Evolutionary conservation across 2,329 filamentous ascomycete species (phyloP), one percentile per base, ranked within the genome.

Genomic region (Diaporthe batatas): DNA sequence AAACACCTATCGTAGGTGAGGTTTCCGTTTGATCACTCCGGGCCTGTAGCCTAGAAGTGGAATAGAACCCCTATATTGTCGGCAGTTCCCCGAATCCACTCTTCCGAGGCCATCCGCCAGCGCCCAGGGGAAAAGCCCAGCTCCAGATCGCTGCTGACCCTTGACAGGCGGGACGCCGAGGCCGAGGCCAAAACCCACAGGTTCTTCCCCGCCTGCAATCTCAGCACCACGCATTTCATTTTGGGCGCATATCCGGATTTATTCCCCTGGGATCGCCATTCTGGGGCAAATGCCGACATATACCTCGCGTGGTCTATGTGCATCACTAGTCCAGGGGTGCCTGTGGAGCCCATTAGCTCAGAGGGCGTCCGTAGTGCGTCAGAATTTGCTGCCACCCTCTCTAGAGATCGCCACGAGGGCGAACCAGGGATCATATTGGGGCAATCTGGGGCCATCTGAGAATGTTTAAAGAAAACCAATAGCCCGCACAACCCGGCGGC

Each of bases 281-380:
- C 68, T 36, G 25, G 32, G 44, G 49, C 34, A 44, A 39, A 53
- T 70, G 55, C 47, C 55, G 42, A 39, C 44, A 44, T 62, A 44
- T 47, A n/a, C 58, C 58, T 32, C 39, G 34, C 68, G 32, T 36
- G 44, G 44, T 53, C 34, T 70, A 39, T 70, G 55, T 62, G 47
- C 44, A 34, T 70, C 47, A 67, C 62, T 70, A 70, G 68, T 21
- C 62, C 68, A 70, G 68, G 68, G 68, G 68, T 55, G 36, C 6
- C 55, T 3, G 68, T 70, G 68, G 68, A 62, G 44, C 55, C 55
- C 55, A 53, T 54, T 62, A 53, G 44, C 55, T 70, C 55, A 62
- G 55, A 70, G 34, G n/a, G n/a, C 36, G 34, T 16, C 34, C 34
- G 55, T 70, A 62, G 68, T 70, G 68, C 53, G n/a, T 70, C 68